Base-by-base conservation (phyloP, 495 filamentous ascomycete genomes). In the Aspergillus kassunensis region DNA sequence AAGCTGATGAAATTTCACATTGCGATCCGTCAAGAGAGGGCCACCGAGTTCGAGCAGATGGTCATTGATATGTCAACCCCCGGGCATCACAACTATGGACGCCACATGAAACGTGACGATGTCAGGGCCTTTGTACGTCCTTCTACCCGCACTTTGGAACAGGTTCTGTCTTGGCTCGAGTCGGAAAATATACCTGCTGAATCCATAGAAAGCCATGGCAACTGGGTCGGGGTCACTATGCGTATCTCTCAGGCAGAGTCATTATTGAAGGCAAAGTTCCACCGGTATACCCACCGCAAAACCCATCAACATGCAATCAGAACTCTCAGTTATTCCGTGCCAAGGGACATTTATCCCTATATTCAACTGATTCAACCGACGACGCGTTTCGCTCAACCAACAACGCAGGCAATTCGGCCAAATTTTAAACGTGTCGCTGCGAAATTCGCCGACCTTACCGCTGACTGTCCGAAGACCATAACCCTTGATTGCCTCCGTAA, bases 1-100 rank as follows among this genome's bases (percentile, higher is more conserved):
- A 72, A 67, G 25, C 35, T 58, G 10, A 61, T 84, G 33, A 71
- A 68, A 11, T 75, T 87, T 25, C 76, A 70, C n/a, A 70, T 85
- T 45, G 78, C 80, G 7, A 59, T 84, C 4, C 58, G 69, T 21
- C 77, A 82, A 53, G 68, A 77, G 23, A 79, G 79, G 30, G 66
- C 72, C 19, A 70, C 57, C 7, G 63, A 74, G 11, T 81, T 89
- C 33, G 83, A 89, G 61, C 69, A 81, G 49, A 75, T 67, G 16
- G 73, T 88, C 19, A 69, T 83, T 27, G 76, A 84, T 8, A 70
- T 90, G 25, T 83, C 83, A 15, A 82, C 80, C 3, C 87, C 86
- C 3, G 72, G 71, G 4, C 76, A 85, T 54, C 64, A 72, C 3
- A 69, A 63, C 4, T 89, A 89, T 62, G 86, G 87, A 1, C 64